Conservation (phyloP, 192 early-diverging fungal genomes). For the Backusella luteola region DNA sequence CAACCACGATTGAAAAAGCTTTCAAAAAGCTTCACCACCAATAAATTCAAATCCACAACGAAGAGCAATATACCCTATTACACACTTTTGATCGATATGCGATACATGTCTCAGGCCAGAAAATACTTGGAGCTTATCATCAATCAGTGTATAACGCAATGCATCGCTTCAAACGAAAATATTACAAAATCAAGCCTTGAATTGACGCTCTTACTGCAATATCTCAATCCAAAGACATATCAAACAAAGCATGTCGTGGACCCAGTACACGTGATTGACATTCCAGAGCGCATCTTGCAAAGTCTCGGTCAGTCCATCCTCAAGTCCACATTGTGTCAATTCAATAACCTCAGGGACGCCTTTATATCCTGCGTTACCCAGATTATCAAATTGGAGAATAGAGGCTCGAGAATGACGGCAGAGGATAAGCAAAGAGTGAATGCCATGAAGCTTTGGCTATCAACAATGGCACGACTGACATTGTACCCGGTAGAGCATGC, state of each 20-base stretch:
- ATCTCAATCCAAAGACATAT: conserved; percentile 25
- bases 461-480: conserved; percentile 15
- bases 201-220: conserved; percentile 17
- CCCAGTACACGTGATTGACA: conserved; percentile 4
- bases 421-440: conserved; percentile 12
- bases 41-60: background rate
- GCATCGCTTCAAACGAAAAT: background rate
- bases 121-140: conserved; percentile 9
- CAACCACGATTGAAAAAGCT: background rate
- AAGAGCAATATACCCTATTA: conserved; percentile 2
- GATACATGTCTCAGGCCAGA: conserved; percentile 9
- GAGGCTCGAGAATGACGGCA: background rate
- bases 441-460: conserved; percentile 28
- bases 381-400: conserved; percentile 16
- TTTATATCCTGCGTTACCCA: background rate
- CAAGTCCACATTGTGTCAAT: background rate
- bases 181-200: background rate
- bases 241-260: background rate
- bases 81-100: conserved; percentile 8
- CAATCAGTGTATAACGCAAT: conserved; percentile 1
- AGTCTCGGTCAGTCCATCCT: conserved; percentile 6
- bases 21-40: background rate
- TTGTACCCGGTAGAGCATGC: conserved; percentile 24
- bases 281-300: background rate
- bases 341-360: background rate